Base-by-base conservation (phyloP, 2,329 filamentous ascomycete genomes). In the Alternaria gansuensis region DNA sequence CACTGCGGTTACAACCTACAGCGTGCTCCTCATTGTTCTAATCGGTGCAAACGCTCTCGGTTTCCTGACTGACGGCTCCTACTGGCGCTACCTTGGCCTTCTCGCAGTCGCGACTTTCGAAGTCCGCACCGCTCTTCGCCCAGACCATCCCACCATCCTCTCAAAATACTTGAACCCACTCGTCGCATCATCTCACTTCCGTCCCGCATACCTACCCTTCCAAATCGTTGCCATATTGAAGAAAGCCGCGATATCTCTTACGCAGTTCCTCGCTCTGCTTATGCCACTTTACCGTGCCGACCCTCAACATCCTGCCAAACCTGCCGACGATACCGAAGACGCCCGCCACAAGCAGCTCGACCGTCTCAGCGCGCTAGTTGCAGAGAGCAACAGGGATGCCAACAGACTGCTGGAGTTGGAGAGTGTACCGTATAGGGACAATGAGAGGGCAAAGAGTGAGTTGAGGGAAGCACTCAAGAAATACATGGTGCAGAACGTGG, bases 401-500 rank as follows among this genome's bases (percentile, higher is more conserved):
- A 80, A 81, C 6, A 83, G 90, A 54, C 77, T 96, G 60, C 80
- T 97, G 74, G 88, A 89, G 45, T 82, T 96, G 75, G 92, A 96
- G 70, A 85, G 93, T 76, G 87, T 88, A 51, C 94, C 94, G 0
- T 97, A 93, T 77, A 86, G 83, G 50, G 89, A 88, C n/a, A 90
- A 96, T 71, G 80, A 84, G 34, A 84, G 85, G 60, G 80, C 90
- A 45, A 82, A 82, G 43, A 65, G 64, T 36, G 87, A 87, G 59
- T 79, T 96, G 70, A 85, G 88, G 62, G 84, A 84, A 39, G 90
- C 90, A 69, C 85, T 97, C 79, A 90, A 89, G 78, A 91, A 95
- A 70, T 96, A 92, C 85, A 81, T 98, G 67, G 88, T 97, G 50
- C 88, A 96, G 76, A 96, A 96, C 73, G 93, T 76, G 6, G 70